Base-by-base conservation (phyloP, 345 rosid genomes). In the Corchorus olitorius region DNA sequence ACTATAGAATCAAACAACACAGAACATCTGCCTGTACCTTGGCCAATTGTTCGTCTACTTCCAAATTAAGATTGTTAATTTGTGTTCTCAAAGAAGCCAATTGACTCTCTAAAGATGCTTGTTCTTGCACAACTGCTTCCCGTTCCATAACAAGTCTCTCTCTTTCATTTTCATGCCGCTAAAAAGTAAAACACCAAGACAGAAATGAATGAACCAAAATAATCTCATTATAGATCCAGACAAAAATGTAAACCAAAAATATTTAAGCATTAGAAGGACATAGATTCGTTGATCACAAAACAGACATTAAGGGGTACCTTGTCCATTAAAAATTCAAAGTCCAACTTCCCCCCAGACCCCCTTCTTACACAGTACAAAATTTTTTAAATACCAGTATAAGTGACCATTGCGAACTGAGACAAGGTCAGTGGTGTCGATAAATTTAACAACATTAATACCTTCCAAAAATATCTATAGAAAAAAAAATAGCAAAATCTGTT, bases 131-230 rank as follows among this genome's bases (percentile, higher is more conserved):
- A 53, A 93, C 86, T 60, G 97, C 96, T 84, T 94, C 97, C 85
- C 86, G 88, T 77, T 94, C 97, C 98, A 91, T 90, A 72, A 89
- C 78, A 70, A 93, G 90, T 80, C 82, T 90, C 87, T 94, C 96
- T 52, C 80, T 90, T 84, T 91, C 93, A 79, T 89, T 91, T 84
- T 80, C 89, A 84, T 90, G 94, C 34, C 86, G 89, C 97, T 94
- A 62, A 60, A 52, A 77, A 71, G 75, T 70, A 46, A n/a, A 79
- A 76, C 69, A 80, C 22, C 75, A 79, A 65, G 75, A 11, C 59
- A 33, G 48, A 66, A 20, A 46, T 73, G 54, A 74, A 45, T 63
- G 9, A 55, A 68, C 39, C 48, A 73, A 41, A 5, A 52, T 33
- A 33, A 22, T 46, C 16, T 12, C 6, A 12, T 46, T 6, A 4